phyloP scores from a whole-genome alignment of 371 early-diverging fungal species.

The Smittium mucronatum region DNA sequence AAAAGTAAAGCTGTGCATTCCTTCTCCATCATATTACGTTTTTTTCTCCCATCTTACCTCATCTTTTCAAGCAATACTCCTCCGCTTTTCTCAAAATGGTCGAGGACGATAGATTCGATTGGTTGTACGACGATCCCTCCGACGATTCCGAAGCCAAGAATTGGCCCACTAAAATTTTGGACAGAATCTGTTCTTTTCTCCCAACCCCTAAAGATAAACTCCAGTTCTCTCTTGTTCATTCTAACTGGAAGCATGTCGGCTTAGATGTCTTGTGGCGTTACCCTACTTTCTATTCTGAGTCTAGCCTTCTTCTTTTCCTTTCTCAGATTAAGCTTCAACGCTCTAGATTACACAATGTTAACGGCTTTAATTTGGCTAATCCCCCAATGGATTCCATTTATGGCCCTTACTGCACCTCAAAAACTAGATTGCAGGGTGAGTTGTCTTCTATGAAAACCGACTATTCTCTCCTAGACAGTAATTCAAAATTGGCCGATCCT shows the following conservation, averaged over 20 bases:
- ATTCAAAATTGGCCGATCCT: not conserved
- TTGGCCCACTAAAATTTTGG: slow-evolving; percentile 7
- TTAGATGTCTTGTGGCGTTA: slow-evolving; percentile 1
- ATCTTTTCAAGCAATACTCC: too few species aligned
- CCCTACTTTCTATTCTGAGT: not conserved
- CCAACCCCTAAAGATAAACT: slow-evolving; percentile 4
- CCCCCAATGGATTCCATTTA: not conserved
- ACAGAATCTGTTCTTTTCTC: slow-evolving; percentile 5
- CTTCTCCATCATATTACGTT: too few species aligned
- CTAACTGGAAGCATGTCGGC: slow-evolving; percentile 6
- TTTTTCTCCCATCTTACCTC: too few species aligned
- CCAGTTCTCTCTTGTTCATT: slow-evolving; percentile 11
- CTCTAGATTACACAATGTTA: not conserved
- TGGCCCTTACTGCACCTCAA: not conserved
- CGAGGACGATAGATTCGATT: not conserved
- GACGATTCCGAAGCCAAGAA: not conserved
- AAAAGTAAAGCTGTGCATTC: too few species aligned
- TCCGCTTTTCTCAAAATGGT: too few species aligned
- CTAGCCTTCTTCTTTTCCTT: not conserved
- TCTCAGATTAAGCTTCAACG: not conserved
- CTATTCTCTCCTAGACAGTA: too few species aligned
- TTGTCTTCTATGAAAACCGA: not conserved
- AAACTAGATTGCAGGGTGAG: not conserved
- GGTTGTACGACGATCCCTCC: not conserved
- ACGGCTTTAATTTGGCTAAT: not conserved